A percentile compares a stretch with the other conserved stretches of the same genome.
These are phyloP conservation scores for Phytopythium montanum DNA, from an alignment of 352 stramenopile genomes.

Conservation along the genomic window DNA sequence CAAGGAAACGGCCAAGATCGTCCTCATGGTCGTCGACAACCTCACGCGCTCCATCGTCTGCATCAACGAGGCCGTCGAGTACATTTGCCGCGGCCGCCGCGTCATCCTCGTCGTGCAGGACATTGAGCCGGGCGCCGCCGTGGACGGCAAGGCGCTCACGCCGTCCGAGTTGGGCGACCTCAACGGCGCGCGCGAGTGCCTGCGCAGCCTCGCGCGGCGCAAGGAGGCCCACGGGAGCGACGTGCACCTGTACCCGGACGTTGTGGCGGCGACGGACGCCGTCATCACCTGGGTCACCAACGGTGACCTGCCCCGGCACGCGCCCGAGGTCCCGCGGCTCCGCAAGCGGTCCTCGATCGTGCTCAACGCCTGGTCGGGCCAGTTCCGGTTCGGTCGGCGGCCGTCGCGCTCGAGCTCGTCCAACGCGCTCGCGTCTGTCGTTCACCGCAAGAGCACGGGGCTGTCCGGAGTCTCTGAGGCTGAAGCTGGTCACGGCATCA, in stretches of 20 bases:
- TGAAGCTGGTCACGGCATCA: background rate
- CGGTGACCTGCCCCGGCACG: slow-evolving; percentile 37
- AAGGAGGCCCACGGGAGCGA: slow-evolving; percentile 7
- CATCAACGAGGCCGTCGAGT: slow-evolving; percentile 88
- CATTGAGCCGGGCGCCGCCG: slow-evolving; percentile 37
- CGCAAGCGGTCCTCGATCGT: slow-evolving; percentile 79
- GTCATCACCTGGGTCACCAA: slow-evolving; percentile 52
- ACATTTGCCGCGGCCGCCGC: slow-evolving; percentile 70
- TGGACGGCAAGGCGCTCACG: slow-evolving; percentile 54
- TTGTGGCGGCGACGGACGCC: slow-evolving; percentile 37
- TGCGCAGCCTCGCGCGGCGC: slow-evolving; percentile 58
- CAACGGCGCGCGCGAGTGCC: slow-evolving; percentile 75
- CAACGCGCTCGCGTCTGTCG: slow-evolving; percentile 25
- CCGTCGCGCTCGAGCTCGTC: slow-evolving; percentile 67
- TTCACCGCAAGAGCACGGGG: slow-evolving; percentile 25
- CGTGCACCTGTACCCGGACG: slow-evolving; percentile 51
- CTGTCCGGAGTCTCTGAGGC: background rate
- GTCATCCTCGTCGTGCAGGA: slow-evolving; percentile 84
- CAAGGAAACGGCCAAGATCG: slow-evolving; percentile 79
- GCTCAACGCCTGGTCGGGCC: slow-evolving; percentile 60
- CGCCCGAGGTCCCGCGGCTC: slow-evolving; percentile 42
- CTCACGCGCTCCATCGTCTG: slow-evolving; percentile 77
- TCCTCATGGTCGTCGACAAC: slow-evolving; percentile 85
- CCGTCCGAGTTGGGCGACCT: slow-evolving; percentile 73
- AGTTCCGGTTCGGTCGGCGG: slow-evolving; percentile 40